A percentile compares a stretch with the other conserved stretches of the same genome.
phyloP scores from a whole-genome alignment of 257 asterid species.

The Solanum chilense region DNA sequence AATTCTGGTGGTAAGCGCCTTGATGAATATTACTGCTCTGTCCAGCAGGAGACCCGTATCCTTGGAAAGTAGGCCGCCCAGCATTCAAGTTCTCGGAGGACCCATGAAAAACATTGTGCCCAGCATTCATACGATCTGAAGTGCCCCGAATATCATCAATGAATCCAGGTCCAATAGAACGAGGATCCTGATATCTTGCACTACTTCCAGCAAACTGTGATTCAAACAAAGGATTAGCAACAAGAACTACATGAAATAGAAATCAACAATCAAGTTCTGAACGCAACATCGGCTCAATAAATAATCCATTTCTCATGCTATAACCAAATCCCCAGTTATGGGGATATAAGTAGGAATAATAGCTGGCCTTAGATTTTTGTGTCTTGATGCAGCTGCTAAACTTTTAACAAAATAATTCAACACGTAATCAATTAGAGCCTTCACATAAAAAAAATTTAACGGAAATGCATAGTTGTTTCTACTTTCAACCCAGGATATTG shows the following conservation, averaged over 20 bases:
- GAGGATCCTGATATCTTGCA: constrained; percentile 29
- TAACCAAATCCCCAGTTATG: not conserved
- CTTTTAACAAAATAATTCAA: not conserved
- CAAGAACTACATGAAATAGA: not conserved
- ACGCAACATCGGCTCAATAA: not conserved
- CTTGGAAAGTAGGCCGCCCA: constrained; percentile 19
- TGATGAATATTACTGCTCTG: constrained; percentile 19
- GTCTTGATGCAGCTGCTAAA: not conserved
- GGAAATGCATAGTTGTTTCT: not conserved
- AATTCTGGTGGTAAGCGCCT: constrained; percentile 27
- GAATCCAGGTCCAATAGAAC: constrained; percentile 22
- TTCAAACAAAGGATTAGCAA: not conserved
- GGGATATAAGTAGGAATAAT: not conserved
- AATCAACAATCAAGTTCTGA: not conserved
- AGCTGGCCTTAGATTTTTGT: not conserved
- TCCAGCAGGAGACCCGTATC: constrained; percentile 26
- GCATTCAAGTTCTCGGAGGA: constrained; percentile 27
- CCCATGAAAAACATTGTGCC: constrained; percentile 19
- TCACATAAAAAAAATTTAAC: too few species aligned
- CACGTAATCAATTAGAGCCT: not conserved
- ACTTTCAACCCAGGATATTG: not conserved
- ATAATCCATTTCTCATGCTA: not conserved
- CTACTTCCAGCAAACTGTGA: constrained; percentile 36
- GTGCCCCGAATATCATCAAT: constrained; percentile 10
- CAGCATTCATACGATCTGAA: constrained; percentile 25